Base-by-base conservation (phyloP, 1,284 basidiomycete species). In the Heterobasidion irregulare region DNA sequence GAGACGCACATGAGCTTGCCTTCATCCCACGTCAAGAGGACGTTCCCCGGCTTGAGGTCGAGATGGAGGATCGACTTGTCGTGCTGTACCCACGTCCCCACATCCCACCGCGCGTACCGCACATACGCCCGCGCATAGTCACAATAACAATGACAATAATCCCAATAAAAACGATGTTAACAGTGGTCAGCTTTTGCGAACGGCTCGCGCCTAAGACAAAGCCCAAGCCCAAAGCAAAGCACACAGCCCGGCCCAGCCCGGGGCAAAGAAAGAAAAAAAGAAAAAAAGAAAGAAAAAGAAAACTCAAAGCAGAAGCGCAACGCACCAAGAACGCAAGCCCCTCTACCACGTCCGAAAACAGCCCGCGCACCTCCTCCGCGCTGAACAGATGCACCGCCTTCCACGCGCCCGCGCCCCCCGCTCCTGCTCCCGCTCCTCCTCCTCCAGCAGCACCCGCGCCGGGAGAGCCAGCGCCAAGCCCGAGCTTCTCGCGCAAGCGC, bases 41-140 rank as follows among this genome's bases (percentile, higher is more conserved):
- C 91, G 63, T 98, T 98, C 6, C 91, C 93, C 12, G 94, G 94
- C 68, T 97, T 96, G 59, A 96, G 72, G 64, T 97, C 94, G 5
- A 97, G 80, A 67, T 98, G 94, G 35, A 98, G 66, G 45, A 97
- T 92, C 0, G 89, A 89, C 63, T 83, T 87, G 57, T 85, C 79
- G 62, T 95, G 92, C 91, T 94, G 61, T 5, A n/a, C n/a, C n/a
- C n/a, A n/a, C n/a, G n/a, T n/a, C 5, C 26, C 26, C 26, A 2
- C 26, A 26, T 26, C 26, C 26, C 32, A 34, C 43, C 18, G 13
- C 32, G 26, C 26, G 26, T 26, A 26, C 26, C 26, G 26, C 26
- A 26, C 5, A 26, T 26, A 26, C 26, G 26, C 0, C 5, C 26
- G 26, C 26, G 5, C 26, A 26, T 3, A 26, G 26, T 26, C 2